phyloP scores from a whole-genome alignment of 2,329 filamentous ascomycete species.

The Alternaria tenuissima region DNA sequence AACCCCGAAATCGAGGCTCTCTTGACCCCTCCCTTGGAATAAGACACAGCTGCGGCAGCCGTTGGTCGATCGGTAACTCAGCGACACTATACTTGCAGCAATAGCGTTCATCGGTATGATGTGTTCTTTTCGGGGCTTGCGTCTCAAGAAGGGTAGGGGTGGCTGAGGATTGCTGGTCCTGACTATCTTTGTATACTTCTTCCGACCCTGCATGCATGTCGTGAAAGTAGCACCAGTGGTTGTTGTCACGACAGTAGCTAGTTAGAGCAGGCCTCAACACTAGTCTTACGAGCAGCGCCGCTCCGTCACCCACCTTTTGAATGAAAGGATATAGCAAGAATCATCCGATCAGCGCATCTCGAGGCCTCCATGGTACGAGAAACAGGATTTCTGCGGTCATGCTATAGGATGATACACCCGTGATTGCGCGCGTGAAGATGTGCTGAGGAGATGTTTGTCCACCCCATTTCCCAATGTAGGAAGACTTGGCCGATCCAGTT shows the following conservation, averaged over 20 bases:
- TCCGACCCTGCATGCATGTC: constrained; percentile 8
- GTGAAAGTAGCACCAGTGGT: constrained; percentile 7
- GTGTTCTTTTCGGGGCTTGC: constrained; percentile 8
- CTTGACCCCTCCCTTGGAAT: constrained; percentile 10
- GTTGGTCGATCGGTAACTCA: constrained; percentile 20
- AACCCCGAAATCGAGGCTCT: constrained; percentile 21
- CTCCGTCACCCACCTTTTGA: neutral
- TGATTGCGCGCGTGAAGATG: constrained; percentile 7
- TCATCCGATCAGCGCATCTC: constrained; percentile 11
- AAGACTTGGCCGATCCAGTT: constrained; percentile 1
- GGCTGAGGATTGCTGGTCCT: neutral
- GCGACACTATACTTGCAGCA: constrained; percentile 10
- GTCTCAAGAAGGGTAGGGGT: neutral
- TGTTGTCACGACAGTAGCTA: constrained; percentile 3
- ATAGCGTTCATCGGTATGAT: constrained; percentile 6
- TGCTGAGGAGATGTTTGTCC: constrained; percentile 1
- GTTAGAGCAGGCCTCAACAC: constrained; percentile 1
- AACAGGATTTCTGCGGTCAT: constrained; percentile 5
- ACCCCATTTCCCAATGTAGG: neutral
- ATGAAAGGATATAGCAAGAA: neutral
- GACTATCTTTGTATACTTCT: constrained; percentile 9
- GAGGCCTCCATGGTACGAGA: constrained; percentile 4
- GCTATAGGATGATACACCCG: neutral
- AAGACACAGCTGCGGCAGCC: constrained; percentile 18
- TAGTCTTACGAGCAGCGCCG: neutral